Evolutionary conservation across 768 basidiomycete species (phyloP).

Genomic region (Serpula lacrymans): DNA sequence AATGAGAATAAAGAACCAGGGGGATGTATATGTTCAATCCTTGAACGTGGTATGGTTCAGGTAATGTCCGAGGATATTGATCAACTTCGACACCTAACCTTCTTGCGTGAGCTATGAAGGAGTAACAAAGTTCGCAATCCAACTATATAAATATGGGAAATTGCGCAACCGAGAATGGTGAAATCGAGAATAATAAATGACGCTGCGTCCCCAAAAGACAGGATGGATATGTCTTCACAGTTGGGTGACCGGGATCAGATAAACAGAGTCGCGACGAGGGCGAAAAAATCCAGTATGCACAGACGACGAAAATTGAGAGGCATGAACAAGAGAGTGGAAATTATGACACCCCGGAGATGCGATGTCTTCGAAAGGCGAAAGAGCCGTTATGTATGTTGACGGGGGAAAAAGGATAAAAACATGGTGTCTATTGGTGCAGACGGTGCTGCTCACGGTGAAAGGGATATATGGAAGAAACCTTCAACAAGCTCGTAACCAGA

Average conservation of each 20-base stretch:
- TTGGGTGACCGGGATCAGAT: constrained; percentile 24
- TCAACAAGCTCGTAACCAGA: constrained; percentile 48
- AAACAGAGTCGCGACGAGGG: constrained; percentile 14
- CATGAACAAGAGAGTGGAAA: constrained; percentile 37
- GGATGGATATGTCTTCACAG: constrained; percentile 63
- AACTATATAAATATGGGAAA: constrained; percentile 26
- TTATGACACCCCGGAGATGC: constrained; percentile 33
- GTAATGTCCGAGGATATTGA: constrained; percentile 29
- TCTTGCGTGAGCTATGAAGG: too few relatives aligned
- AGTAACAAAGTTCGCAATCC: too few relatives aligned
- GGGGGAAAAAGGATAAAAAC: constrained; percentile 17
- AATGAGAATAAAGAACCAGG: constrained; percentile 23
- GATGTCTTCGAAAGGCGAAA: constrained; percentile 26
- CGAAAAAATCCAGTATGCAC: constrained; percentile 34
- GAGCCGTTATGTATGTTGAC: constrained; percentile 28
- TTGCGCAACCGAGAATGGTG: constrained; percentile 24
- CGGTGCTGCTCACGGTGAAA: constrained; percentile 23
- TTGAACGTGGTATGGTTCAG: constrained; percentile 30
- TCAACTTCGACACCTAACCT: constrained; percentile 14
- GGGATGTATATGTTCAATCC: constrained; percentile 31
- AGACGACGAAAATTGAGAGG: constrained; percentile 29
- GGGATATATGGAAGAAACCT: constrained; percentile 10
- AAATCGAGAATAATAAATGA: constrained; percentile 18
- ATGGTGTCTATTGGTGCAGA: constrained; percentile 13
- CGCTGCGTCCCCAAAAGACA: constrained; percentile 45